A percentile compares a stretch with the other conserved stretches of the same genome.
phyloP scores from a whole-genome alignment of 2,329 filamentous ascomycete species.

The Pseudocercospora cruenta region DNA sequence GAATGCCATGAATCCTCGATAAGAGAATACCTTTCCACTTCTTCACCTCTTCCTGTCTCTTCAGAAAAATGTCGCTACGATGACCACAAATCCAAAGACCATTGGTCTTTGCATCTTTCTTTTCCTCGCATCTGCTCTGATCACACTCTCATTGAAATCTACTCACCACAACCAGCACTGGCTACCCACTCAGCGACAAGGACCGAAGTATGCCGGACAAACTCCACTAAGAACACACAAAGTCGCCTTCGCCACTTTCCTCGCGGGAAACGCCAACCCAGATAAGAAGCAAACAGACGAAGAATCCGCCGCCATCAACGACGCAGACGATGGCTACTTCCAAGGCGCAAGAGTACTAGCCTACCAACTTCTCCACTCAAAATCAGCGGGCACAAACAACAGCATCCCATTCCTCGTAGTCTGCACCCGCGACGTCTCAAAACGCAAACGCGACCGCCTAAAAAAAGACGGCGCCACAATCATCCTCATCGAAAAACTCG shows the following conservation, averaged over 20 bases:
- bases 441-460: slow-evolving; percentile 41
- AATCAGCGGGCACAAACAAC: slow-evolving; percentile 39
- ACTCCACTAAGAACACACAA: slow-evolving; percentile 30
- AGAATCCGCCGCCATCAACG: slow-evolving; percentile 30
- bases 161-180: slow-evolving; percentile 28
- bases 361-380: slow-evolving; percentile 45
- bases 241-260: slow-evolving; percentile 45
- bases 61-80: slow-evolving; percentile 22
- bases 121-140: slow-evolving; percentile 40
- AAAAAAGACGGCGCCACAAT: slow-evolving; percentile 43
- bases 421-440: slow-evolving; percentile 40
- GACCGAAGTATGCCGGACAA: slow-evolving; percentile 17
- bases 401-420: slow-evolving; percentile 45
- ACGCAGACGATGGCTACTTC: slow-evolving; percentile 43
- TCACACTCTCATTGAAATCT: slow-evolving; percentile 36
- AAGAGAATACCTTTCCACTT: slow-evolving; percentile 15
- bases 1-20: slow-evolving; percentile 6
- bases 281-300: slow-evolving; percentile 27
- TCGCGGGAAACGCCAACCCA: slow-evolving; percentile 35
- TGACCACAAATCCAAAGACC: slow-evolving; percentile 34
- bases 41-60: slow-evolving; percentile 7
- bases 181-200: slow-evolving; percentile 22
- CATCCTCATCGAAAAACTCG: slow-evolving; percentile 39
- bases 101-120: slow-evolving; percentile 39
- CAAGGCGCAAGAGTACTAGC: slow-evolving; percentile 40